These are phyloP conservation scores for Candida parachauliodes DNA, from an alignment of 805 yeast genomes.

Conservation along the genomic window DNA sequence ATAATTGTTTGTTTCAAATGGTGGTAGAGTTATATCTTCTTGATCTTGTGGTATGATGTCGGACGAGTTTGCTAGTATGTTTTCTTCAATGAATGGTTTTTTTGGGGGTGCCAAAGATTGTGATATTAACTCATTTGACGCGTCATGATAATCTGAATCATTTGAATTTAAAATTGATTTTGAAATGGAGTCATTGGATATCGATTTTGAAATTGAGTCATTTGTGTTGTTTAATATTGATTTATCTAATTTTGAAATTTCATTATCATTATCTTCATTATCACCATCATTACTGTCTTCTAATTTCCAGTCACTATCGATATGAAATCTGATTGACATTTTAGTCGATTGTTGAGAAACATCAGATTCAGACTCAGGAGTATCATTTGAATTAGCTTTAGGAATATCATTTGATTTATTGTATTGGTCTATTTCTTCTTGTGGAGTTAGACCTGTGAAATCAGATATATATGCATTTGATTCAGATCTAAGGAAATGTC, in stretches of 20 bases:
- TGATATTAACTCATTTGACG: conserved; percentile 10
- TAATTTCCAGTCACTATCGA: conserved; percentile 35
- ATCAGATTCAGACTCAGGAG: conserved; percentile 5
- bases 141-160: conserved; percentile 1
- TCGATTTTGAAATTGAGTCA: no score
- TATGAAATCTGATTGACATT: conserved; percentile 26
- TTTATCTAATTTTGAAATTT: conserved; percentile 7
- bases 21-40: conserved; percentile 27
- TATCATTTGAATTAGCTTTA: no score
- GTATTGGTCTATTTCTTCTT: conserved; percentile 9
- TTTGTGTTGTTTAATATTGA: conserved; percentile 6
- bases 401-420: background rate
- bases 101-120: conserved; percentile 19
- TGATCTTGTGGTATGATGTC: background rate
- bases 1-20: conserved; percentile 39
- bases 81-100: conserved; percentile 8
- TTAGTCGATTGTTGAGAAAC: conserved; percentile 13
- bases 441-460: conserved; percentile 9
- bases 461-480: conserved; percentile 2
- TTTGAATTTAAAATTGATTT: conserved; percentile 14
- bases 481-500: no score
- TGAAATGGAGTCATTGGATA: no score
- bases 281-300: conserved; percentile 40
- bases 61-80: conserved; percentile 42
- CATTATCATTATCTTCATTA: conserved; percentile 32